Base-by-base conservation (phyloP, 768 basidiomycete species). In the Rhodotorula paludigena region DNA sequence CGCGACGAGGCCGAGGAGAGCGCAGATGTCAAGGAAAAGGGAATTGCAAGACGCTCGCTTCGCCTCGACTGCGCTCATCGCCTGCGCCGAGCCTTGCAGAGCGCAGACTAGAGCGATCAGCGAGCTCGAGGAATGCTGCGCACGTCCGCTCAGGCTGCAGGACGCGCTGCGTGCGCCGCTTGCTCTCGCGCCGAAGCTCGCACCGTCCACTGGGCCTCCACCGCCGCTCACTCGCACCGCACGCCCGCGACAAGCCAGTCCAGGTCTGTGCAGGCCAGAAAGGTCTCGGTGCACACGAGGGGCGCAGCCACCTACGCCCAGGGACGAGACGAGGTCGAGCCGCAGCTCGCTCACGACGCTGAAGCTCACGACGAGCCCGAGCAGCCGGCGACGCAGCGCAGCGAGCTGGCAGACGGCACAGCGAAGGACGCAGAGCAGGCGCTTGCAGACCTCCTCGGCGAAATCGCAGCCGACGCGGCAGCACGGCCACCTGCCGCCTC, bases 81-180 rank as follows among this genome's bases (percentile, higher is more conserved):
- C n/a, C n/a, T n/a, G n/a, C n/a, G n/a, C n/a, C n/a, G n/a, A n/a
- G n/a, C n/a, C n/a, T n/a, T n/a, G n/a, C n/a, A n/a, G n/a, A n/a
- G n/a, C n/a, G n/a, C n/a, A n/a, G n/a, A n/a, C n/a, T n/a, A n/a
- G n/a, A n/a, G n/a, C n/a, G n/a, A n/a, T n/a, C n/a, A n/a, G n/a
- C n/a, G n/a, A n/a, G n/a, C n/a, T n/a, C n/a, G n/a, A n/a, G 16
- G 11, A 7, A 61, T 61, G 60, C 60, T 61, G 14, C 60, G 60
- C 10, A 30, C 60, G 9, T 15, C 58, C 1, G 45, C 45, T 11
- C 25, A 18, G 0, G 16, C 35, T 10, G 23, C 30, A 7, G 23
- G 21, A 2, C 36, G 18, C 21, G n/a, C 45, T 10, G 21, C 33
- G 28, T 32, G 28, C n/a, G 10, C 36, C 25, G 28, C 33, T 30